A percentile compares a stretch with the other conserved stretches of the same genome.
These are phyloP conservation scores for Lindgomyces ingoldianus DNA, from an alignment of 495 filamentous ascomycete species.

Conservation along the genomic window DNA sequence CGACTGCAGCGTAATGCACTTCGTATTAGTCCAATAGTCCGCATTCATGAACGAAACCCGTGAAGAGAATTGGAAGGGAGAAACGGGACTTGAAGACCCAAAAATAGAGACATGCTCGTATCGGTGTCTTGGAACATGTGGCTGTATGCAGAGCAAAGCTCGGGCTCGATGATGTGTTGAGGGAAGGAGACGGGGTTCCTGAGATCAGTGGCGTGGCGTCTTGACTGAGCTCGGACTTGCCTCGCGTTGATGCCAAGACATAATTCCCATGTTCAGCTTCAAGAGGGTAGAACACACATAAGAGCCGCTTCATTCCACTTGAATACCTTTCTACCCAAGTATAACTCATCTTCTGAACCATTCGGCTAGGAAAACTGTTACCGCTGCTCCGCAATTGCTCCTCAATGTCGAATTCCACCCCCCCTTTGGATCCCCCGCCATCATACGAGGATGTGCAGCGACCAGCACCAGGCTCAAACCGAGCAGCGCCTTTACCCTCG, in stretches of 20 bases:
- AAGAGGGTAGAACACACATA: background rate
- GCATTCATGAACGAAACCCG: background rate
- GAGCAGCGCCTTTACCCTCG: constrained; percentile 6
- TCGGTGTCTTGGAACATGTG: background rate
- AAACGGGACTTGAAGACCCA: background rate
- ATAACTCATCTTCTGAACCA: background rate
- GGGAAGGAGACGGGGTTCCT: background rate
- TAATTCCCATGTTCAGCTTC: background rate
- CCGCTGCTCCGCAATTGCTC: constrained; percentile 1
- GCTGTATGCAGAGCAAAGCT: too few relatives aligned
- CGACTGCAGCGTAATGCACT: background rate
- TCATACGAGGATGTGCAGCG: constrained; percentile 39
- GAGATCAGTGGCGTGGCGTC: background rate
- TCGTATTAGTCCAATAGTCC: background rate
- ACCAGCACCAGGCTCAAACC: background rate
- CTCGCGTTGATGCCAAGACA: background rate
- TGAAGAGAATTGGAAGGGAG: background rate
- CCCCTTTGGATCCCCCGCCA: constrained; percentile 43
- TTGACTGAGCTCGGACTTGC: background rate
- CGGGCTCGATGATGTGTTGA: background rate
- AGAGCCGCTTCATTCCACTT: background rate
- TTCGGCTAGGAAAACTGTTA: background rate
- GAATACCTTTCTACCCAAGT: background rate
- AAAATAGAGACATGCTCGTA: background rate
- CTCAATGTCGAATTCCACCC: constrained; percentile 37